Base-by-base conservation (phyloP, 495 filamentous ascomycete genomes). In the Apodospora peruviana region DNA sequence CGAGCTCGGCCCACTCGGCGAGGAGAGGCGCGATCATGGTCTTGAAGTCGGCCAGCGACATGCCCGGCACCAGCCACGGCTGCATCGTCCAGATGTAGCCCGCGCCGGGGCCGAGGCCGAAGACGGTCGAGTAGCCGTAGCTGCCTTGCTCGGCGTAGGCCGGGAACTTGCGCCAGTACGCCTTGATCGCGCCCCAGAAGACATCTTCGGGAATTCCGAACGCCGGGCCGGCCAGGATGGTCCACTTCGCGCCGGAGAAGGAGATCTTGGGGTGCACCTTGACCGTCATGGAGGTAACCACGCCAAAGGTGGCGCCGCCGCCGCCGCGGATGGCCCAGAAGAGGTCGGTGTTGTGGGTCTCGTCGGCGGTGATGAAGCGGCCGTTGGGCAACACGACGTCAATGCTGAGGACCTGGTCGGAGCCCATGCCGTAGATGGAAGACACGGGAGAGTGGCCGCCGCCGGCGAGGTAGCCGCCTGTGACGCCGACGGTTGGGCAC, bases 241-340 rank as follows among this genome's bases (percentile, higher is more conserved):
- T 8, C 42, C 62, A 76, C 3, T 65, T 62, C 43, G 71, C 52
- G n/a, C 65, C 65, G 3, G 66, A 61, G 46, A 77, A 57, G 29
- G 52, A 60, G 32, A 65, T 62, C 47, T 67, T 62, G 29, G 69
- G 69, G 47, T 67, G 57, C 0, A 70, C 75, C 52, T 70, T 73
- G 34, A 78, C 60, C 3, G 65, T 68, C 32, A 78, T 56, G 4
- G 73, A 78, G 21, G 68, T 72, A 3, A 85, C 80, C 4, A 83
- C 74, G 2, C 78, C 82, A 36, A 74, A 84, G n/a, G 79, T 82
- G 49, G 61, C 54, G 0, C 79, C 77, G 17, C 72, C 79, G 11
- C 80, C 82, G 16, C 81, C 83, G 29, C 74, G 70, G 0, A 85
- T 63, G 8, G 82, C 83, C 82, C 77, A 86, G 70, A 80, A 87